phyloP scores from a whole-genome alignment of 345 rosid genomes.

The Corchorus capsularis region DNA sequence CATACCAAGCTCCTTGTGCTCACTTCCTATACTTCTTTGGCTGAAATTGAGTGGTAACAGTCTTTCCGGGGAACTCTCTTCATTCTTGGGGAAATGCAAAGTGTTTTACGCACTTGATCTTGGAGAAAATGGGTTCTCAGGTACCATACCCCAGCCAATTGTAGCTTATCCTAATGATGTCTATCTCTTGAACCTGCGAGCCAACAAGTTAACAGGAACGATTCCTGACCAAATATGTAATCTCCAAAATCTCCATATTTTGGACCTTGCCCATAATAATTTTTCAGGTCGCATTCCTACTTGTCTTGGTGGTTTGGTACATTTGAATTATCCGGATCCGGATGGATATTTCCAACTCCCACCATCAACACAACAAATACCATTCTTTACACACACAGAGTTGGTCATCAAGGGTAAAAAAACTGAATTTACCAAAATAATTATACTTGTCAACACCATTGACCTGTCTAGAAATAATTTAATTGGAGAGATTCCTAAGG shows the following conservation, averaged over 20 bases:
- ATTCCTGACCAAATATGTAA: conserved; percentile 24
- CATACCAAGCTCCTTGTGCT: conserved; percentile 22
- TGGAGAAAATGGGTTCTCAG: neutral
- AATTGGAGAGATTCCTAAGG: too few relatives aligned
- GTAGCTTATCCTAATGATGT: neutral
- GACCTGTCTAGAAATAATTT: too few relatives aligned
- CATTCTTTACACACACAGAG: neutral
- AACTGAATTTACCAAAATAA: neutral
- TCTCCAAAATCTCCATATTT: conserved; percentile 10
- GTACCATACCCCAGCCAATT: conserved; percentile 13
- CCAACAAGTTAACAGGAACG: too few relatives aligned
- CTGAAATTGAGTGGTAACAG: conserved; percentile 6
- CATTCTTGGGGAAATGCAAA: conserved; percentile 7
- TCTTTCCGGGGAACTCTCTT: conserved; percentile 23
- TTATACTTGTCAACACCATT: neutral
- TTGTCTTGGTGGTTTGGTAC: neutral
- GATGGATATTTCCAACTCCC: neutral
- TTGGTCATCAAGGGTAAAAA: neutral
- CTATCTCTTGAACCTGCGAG: conserved; percentile 7
- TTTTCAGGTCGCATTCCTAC: neutral
- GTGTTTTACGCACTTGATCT: conserved; percentile 18
- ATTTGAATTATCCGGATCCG: neutral
- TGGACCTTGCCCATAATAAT: conserved; percentile 18
- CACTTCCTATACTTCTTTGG: neutral
- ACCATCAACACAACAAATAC: too few relatives aligned